Percentiles rank a stretch among this genome's conserved stretches.
These are phyloP conservation scores for Wickerhamiella hasegawae DNA, from an alignment of 805 yeast genomes.

Conservation along the genomic window DNA sequence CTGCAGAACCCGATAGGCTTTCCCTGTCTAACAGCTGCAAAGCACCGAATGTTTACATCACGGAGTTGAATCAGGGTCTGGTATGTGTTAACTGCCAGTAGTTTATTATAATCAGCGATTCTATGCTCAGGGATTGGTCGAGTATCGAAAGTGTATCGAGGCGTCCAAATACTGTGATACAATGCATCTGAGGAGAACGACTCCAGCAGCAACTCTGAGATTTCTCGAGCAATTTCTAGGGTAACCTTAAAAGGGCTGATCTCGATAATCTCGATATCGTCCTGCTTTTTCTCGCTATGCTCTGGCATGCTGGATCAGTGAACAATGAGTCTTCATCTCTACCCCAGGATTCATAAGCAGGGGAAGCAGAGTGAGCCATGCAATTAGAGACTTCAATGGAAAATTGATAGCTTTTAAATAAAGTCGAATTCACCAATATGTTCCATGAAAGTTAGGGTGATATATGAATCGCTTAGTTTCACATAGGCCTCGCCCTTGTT, in stretches of 20 bases:
- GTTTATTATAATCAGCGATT: not conserved
- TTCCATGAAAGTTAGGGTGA: too few species aligned
- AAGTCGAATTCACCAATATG: too few species aligned
- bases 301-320: too few species aligned
- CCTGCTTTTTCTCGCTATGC: too few species aligned
- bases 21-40: not conserved
- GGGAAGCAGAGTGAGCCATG: too few species aligned
- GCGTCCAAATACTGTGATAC: not conserved
- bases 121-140: not conserved
- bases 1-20: not conserved
- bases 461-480: too few species aligned
- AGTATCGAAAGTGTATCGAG: not conserved
- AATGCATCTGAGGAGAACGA: not conserved
- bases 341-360: too few species aligned
- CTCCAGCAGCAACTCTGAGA: not conserved
- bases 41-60: not conserved
- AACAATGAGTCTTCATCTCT: too few species aligned
- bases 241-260: not conserved
- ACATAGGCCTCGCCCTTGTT: too few species aligned
- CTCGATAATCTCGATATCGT: not conserved
- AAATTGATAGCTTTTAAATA: too few species aligned
- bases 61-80: not conserved
- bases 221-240: not conserved
- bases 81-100: not conserved
- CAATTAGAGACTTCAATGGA: too few species aligned